Percentiles rank a stretch among this genome's conserved stretches.
phyloP scores from a whole-genome alignment of 1,139 yeast species.

The Scheffersomyces titani region DNA sequence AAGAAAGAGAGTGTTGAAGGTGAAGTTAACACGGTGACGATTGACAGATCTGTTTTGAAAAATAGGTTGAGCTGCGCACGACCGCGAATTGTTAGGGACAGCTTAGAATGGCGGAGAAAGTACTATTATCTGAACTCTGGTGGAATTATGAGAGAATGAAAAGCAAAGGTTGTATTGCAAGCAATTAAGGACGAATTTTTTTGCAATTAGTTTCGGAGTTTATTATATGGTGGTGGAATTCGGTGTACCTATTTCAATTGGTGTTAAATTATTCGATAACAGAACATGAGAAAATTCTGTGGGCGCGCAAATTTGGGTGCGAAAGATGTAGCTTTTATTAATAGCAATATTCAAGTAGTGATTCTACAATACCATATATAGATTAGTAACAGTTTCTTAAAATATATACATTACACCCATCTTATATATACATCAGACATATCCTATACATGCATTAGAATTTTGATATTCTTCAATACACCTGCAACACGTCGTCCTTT shows the following conservation, averaged over 20 bases:
- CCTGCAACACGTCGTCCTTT: conserved; percentile 40
- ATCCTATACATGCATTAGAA: neutral
- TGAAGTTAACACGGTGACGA: conserved; percentile 26
- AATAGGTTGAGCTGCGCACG: neutral
- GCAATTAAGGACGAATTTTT: too few species aligned
- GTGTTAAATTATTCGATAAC: too few species aligned
- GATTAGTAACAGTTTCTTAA: neutral
- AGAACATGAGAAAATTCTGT: too few species aligned
- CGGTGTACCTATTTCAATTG: too few species aligned
- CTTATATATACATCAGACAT: neutral
- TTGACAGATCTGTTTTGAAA: conserved; percentile 5
- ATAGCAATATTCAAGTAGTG: too few species aligned
- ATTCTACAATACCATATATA: neutral
- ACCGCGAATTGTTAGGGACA: neutral
- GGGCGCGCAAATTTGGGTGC: neutral
- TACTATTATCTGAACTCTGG: neutral
- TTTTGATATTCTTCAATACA: conserved; percentile 25
- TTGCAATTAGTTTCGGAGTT: too few species aligned
- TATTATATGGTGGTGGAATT: too few species aligned
- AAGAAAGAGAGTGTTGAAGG: conserved; percentile 1
- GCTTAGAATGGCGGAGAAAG: neutral
- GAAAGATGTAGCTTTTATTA: neutral
- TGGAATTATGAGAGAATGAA: neutral
- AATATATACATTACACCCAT: neutral
- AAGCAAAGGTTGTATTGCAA: neutral